Base-by-base conservation (phyloP, 2,329 filamentous ascomycete genomes). In the Cladosporium phlei region DNA sequence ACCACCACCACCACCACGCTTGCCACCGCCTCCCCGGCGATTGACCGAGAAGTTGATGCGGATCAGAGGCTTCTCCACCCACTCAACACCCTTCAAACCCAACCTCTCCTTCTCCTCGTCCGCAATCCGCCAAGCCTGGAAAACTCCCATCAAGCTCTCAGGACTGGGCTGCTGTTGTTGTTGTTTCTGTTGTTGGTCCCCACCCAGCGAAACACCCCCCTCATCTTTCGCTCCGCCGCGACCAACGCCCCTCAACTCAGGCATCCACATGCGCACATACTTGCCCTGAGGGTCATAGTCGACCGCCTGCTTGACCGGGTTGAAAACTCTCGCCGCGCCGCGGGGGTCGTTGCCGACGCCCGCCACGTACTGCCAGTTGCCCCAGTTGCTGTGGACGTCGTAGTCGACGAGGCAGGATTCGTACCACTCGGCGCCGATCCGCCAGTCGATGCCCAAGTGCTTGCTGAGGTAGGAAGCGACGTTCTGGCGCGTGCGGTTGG, bases 361-460 rank as follows among this genome's bases (percentile, higher is more conserved):
- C 0, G 86, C 77, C 0, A 87, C 79, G 51, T 91, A 91, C 63
- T 89, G 85, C 86, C 86, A 90, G 57, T 88, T 89, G 8, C 81
- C 81, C 85, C 85, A 91, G 55, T 90, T 90, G 49, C 76, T 84
- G 11, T 77, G 80, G 0, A 85, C 75, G 55, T 91, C 86, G 60
- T 90, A 88, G 61, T 93, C 87, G 22, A 83, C 72, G 3, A 90
- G 72, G 59, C 85, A 69, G 60, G 76, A 79, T 61, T 91, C 86
- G 59, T 90, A 91, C 84, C 85, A 91, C 61, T 90, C 86, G 0
- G 86, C 87, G 0, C 86, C 87, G 11, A 86, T 74, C 0, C 85
- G 78, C 87, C 87, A 93, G 64, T 91, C 86, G 17, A 91, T 80
- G 1, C 75, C 74, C 3, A 90, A 69, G 51, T 88, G 84, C 54